Evolutionary conservation across 805 yeast species (phyloP).

Genomic region (Candida nanaspora): DNA sequence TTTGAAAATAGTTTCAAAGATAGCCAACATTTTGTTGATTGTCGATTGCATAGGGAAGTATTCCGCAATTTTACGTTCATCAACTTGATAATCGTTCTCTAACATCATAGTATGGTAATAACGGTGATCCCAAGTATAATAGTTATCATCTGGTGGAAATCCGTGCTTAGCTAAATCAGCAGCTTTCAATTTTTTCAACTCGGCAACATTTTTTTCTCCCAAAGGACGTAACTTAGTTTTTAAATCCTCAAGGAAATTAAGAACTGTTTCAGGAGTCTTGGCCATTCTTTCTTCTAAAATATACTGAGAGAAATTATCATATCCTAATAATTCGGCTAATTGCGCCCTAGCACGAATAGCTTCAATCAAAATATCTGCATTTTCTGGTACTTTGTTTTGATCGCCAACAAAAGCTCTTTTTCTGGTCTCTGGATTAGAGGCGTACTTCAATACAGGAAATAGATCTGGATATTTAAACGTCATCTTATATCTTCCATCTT

Average conservation of each 20-base stretch:
- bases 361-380: slow-evolving; percentile 51
- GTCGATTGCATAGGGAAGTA: slow-evolving; percentile 72
- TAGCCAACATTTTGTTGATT: slow-evolving; percentile 57
- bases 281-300: slow-evolving; percentile 79
- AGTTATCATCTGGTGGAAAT: slow-evolving; percentile 31
- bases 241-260: slow-evolving; percentile 56
- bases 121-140: slow-evolving; percentile 68
- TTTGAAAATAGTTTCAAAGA: slow-evolving; percentile 64
- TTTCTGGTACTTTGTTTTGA: slow-evolving; percentile 60
- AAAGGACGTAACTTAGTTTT: slow-evolving; percentile 49
- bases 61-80: slow-evolving; percentile 63
- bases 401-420: slow-evolving; percentile 57
- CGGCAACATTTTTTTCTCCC: slow-evolving; percentile 47
- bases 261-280: slow-evolving; percentile 53
- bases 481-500: slow-evolving; percentile 47
- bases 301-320: slow-evolving; percentile 60
- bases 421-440: slow-evolving; percentile 57
- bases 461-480: slow-evolving; percentile 79
- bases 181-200: slow-evolving; percentile 44
- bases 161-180: slow-evolving; percentile 41
- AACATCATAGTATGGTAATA: slow-evolving; percentile 60
- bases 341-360: slow-evolving; percentile 57
- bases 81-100: slow-evolving; percentile 65
- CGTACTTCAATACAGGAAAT: slow-evolving; percentile 70
- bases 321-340: slow-evolving; percentile 59